Evolutionary conservation across 2,329 filamentous ascomycete genomes (phyloP).

Genomic region (Penicillium sp.): DNA sequence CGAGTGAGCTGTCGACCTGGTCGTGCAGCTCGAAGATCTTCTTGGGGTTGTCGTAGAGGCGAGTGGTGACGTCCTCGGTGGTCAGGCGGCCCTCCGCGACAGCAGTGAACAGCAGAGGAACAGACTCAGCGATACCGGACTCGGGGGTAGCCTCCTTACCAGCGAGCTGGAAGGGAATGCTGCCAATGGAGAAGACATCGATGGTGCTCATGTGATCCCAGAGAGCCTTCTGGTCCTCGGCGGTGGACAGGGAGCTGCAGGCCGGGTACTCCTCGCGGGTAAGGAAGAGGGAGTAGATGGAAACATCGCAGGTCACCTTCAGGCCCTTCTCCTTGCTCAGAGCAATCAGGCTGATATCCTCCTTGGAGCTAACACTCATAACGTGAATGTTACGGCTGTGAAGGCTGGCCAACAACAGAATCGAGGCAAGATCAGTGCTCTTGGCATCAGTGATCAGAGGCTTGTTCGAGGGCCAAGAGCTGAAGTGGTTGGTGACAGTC

Average conservation of each 20-base stretch:
- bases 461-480: slow-evolving; percentile 72
- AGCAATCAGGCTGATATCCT: slow-evolving; percentile 73
- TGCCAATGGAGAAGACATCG: slow-evolving; percentile 76
- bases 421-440: slow-evolving; percentile 75
- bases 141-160: slow-evolving; percentile 56
- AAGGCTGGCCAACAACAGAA: slow-evolving; percentile 72
- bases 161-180: slow-evolving; percentile 72
- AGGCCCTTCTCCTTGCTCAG: slow-evolving; percentile 78
- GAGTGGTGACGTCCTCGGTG: slow-evolving; percentile 67
- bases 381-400: slow-evolving; percentile 77
- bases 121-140: slow-evolving; percentile 68
- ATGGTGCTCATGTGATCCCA: slow-evolving; percentile 72
- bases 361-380: slow-evolving; percentile 75
- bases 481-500: slow-evolving; percentile 74
- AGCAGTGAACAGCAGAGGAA: slow-evolving; percentile 72
- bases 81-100: slow-evolving; percentile 71
- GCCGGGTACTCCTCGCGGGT: slow-evolving; percentile 68
- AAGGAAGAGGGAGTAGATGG: slow-evolving; percentile 75
- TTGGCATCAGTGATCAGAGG: slow-evolving; percentile 79
- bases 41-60: slow-evolving; percentile 75
- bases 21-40: slow-evolving; percentile 80
- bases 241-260: slow-evolving; percentile 62
- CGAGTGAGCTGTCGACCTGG: slow-evolving; percentile 68
- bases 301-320: slow-evolving; percentile 77
- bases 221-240: slow-evolving; percentile 67